Conservation (phyloP, 2,329 filamentous ascomycete species). For the Aureobasidium sp. region DNA sequence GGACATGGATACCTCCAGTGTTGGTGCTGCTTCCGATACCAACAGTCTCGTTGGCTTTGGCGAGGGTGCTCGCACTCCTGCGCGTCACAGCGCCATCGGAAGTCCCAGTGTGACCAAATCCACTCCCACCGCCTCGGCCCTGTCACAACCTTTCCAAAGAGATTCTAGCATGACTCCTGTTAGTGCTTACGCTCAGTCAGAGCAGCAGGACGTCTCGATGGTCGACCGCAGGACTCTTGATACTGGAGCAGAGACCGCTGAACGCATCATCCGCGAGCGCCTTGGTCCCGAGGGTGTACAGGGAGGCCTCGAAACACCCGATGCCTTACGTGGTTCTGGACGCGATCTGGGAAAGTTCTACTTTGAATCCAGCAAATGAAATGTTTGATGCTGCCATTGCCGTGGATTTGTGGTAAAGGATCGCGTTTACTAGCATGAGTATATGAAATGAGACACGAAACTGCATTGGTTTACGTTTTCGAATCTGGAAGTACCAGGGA, state of each 20-base stretch:
- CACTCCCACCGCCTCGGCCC: constrained; percentile 13
- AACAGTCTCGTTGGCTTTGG: constrained; percentile 86
- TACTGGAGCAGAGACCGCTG: constrained; percentile 48
- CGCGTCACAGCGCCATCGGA: constrained; percentile 62
- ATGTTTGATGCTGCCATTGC: no score
- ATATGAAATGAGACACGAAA: background rate
- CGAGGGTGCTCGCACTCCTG: constrained; percentile 65
- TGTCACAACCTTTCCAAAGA: constrained; percentile 27
- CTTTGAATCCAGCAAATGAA: constrained; percentile 42
- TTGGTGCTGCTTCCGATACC: constrained; percentile 76
- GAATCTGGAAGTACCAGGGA: background rate
- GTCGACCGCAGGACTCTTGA: constrained; percentile 36
- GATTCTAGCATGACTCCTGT: constrained; percentile 28
- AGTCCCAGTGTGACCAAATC: constrained; percentile 56
- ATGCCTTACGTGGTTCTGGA: constrained; percentile 26
- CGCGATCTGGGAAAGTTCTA: constrained; percentile 51
- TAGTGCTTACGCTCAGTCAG: constrained; percentile 21
- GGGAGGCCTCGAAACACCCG: constrained; percentile 37
- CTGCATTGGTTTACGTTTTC: background rate
- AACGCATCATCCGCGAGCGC: constrained; percentile 57
- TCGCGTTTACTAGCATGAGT: background rate
- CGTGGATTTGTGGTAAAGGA: background rate
- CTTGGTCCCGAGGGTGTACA: constrained; percentile 37
- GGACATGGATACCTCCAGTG: constrained; percentile 49
- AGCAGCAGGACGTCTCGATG: constrained; percentile 36